Conservation (phyloP, 805 yeast species). For the Spencermartinsiella europaea region DNA sequence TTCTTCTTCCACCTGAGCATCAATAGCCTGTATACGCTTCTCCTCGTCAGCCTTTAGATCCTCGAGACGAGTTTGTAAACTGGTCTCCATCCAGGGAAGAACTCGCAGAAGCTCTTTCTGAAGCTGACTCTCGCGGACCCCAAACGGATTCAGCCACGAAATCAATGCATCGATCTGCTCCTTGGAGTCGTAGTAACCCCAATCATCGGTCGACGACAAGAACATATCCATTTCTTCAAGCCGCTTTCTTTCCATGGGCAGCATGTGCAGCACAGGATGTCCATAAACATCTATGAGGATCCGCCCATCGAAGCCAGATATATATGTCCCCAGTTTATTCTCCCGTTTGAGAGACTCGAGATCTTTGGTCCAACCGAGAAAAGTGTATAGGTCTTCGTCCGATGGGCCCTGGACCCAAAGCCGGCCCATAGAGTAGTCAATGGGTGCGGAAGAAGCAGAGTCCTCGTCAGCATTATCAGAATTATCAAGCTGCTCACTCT, state of each 20-base stretch:
- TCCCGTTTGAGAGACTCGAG: neutral
- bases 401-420: slow-evolving; percentile 91
- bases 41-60: slow-evolving; percentile 18
- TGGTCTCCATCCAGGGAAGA: slow-evolving; percentile 47
- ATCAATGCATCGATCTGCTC: slow-evolving; percentile 53
- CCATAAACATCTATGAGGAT: slow-evolving; percentile 11
- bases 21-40: slow-evolving; percentile 19
- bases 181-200: slow-evolving; percentile 66
- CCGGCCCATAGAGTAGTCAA: slow-evolving; percentile 65
- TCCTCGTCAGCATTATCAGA: slow-evolving; percentile 30
- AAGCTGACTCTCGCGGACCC: slow-evolving; percentile 63
- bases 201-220: slow-evolving; percentile 45
- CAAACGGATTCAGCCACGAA: slow-evolving; percentile 71
- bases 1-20: slow-evolving; percentile 19
- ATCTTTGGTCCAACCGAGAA: neutral
- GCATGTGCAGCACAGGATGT: neutral
- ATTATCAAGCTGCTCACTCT: slow-evolving; percentile 29
- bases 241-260: slow-evolving; percentile 47
- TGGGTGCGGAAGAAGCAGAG: slow-evolving; percentile 30
- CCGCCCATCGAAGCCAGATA: slow-evolving; percentile 1
- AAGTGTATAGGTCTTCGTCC: slow-evolving; percentile 39
- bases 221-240: slow-evolving; percentile 63
- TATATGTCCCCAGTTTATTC: neutral
- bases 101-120: slow-evolving; percentile 54
- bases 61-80: slow-evolving; percentile 52